Evolutionary conservation across 1,284 basidiomycete genomes (phyloP), one percentile per base, ranked within the genome.

Genomic region (Pseudozyma thailandica): DNA sequence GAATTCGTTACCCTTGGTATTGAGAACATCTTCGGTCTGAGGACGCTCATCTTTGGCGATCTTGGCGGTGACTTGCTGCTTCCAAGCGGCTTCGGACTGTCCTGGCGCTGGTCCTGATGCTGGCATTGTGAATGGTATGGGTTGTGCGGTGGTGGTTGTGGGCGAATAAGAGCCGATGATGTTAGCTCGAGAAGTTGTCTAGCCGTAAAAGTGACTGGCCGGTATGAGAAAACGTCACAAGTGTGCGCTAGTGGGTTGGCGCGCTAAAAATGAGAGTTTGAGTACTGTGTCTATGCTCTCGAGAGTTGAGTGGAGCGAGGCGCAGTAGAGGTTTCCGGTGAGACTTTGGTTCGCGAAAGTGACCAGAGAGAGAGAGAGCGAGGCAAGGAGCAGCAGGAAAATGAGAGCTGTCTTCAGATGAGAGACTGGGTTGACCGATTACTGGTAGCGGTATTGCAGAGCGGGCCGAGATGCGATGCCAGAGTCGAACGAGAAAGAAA

Each of bases 1-100:
- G 51, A 82, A 82, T 37, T 82, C 81, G 60, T 82, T 82, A 25
- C 81, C 81, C 52, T 82, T 82, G 41, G 80, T 82, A 38, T 74
- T 77, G 52, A 77, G 74, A 5, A 82, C 81, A 60, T 82, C 81
- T 25, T 82, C 77, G n/a, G 81, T 82, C 56, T 82, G 81, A 26
- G 81, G 81, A 50, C 81, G 75, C 53, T 75, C 73, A 52, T 82
- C 81, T 35, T 76, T 76, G 45, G 60, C 46, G 44, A 76, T 38
- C 47, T 70, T 62, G 44, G 50, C 31, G 44, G 72, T 72, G 52
- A 76, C 55, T 43, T 74, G 63, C 47, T 69, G 64, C 46, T 74
- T 74, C 74, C 75, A 74, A 46, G 52, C 53, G 42, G 69, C 72
- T 58, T 77, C 68, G 12, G 72, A 65, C 46, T 79, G 75, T 50